Evolutionary conservation across 305 asterid species (phyloP).

Genomic region (Fraxinus angustifolia): DNA sequence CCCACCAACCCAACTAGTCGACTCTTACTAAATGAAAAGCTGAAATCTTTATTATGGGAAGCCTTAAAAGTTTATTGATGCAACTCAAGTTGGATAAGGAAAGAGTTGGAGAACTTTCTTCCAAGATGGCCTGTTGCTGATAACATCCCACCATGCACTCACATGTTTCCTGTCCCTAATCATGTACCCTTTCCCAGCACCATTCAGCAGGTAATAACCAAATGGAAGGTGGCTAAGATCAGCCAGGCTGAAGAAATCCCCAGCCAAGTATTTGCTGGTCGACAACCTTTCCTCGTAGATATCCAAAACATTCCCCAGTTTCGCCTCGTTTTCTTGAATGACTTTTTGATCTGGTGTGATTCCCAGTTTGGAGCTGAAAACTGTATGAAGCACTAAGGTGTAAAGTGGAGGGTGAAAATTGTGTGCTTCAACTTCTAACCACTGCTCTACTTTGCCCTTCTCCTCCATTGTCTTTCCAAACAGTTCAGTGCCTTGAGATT

Average conservation of each 20-base stretch:
- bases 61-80: not conserved
- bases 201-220: conserved; percentile 26
- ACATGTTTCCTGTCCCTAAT: conserved; percentile 42
- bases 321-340: conserved; percentile 38
- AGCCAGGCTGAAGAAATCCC: conserved; percentile 47
- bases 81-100: conserved; percentile 20
- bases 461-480: conserved; percentile 39
- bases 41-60: not conserved
- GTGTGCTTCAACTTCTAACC: conserved; percentile 52
- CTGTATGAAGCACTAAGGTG: conserved; percentile 28
- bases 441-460: conserved; percentile 42
- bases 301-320: conserved; percentile 37
- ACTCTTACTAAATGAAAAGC: not conserved
- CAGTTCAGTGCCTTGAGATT: conserved; percentile 40
- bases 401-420: conserved; percentile 44
- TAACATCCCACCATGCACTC: conserved; percentile 52
- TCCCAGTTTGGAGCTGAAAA: conserved; percentile 31
- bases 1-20: not conserved
- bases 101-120: conserved; percentile 32
- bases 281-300: conserved; percentile 47
- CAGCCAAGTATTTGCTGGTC: conserved; percentile 43
- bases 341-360: conserved; percentile 20
- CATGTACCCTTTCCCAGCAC: conserved; percentile 29
- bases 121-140: conserved; percentile 48
- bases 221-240: conserved; percentile 50